A percentile compares a stretch with the other conserved stretches of the same genome.
Conservation (phyloP, 2,329 filamentous ascomycete genomes). For the Stachybotrys chartarum region DNA sequence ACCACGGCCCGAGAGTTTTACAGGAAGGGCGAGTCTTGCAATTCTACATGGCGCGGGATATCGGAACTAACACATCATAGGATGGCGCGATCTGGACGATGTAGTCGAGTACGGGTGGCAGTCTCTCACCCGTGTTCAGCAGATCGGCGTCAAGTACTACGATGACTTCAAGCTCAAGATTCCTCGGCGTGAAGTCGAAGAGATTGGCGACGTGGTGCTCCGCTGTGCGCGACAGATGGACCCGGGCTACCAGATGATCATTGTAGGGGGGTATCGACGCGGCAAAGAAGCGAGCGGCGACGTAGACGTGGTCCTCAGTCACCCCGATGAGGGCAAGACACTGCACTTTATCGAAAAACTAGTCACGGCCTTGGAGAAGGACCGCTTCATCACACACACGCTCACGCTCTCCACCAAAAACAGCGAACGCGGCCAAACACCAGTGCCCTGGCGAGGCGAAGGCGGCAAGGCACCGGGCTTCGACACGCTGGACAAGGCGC, state of each 20-base stretch:
- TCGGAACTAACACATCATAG: slow-evolving; percentile 11
- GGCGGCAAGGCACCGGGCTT: slow-evolving; percentile 52
- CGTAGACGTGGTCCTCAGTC: slow-evolving; percentile 78
- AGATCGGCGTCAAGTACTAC: slow-evolving; percentile 92
- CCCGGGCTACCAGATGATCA: slow-evolving; percentile 44
- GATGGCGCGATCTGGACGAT: slow-evolving; percentile 82
- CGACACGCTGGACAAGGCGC: slow-evolving; percentile 82
- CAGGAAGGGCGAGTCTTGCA: slow-evolving; percentile 38
- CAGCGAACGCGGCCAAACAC: slow-evolving; percentile 62
- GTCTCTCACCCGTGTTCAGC: slow-evolving; percentile 68
- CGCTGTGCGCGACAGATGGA: slow-evolving; percentile 59
- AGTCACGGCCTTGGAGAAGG: slow-evolving; percentile 61
- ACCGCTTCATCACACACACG: slow-evolving; percentile 72
- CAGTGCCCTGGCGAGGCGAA: slow-evolving; percentile 45
- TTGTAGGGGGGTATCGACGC: slow-evolving; percentile 77
- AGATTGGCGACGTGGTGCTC: slow-evolving; percentile 57
- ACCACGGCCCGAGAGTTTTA: slow-evolving; percentile 78
- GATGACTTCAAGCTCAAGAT: slow-evolving; percentile 73
- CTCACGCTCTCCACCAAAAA: slow-evolving; percentile 63
- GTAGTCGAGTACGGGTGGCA: slow-evolving; percentile 78
- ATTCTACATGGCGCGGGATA: not conserved
- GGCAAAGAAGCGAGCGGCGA: slow-evolving; percentile 71
- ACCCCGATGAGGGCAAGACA: slow-evolving; percentile 64
- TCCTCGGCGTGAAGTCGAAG: slow-evolving; percentile 64
- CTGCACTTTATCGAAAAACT: slow-evolving; percentile 64